Evolutionary conservation across 1,284 basidiomycete genomes (phyloP), one percentile per base, ranked within the genome.

Genomic region (Ustilago tritici): DNA sequence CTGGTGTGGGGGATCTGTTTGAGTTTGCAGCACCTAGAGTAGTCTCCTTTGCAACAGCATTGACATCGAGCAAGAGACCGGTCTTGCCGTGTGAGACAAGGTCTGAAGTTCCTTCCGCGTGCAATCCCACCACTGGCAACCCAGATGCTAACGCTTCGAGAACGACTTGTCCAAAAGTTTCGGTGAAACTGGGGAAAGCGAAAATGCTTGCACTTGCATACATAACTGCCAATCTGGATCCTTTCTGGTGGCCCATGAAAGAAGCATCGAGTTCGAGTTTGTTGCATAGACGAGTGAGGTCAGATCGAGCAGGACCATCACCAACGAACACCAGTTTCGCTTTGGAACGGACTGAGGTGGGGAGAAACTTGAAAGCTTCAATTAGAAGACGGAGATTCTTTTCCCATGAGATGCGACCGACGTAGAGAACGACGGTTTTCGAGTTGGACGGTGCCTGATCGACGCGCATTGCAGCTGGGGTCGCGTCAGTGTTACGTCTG

Each of bases 361-460:
- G 79, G 4, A 89, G 82, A 6, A 84, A 69, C 6, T 81, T 76
- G 78, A 89, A 89, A 1, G 89, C 88, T 56, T 88, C 86, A 56
- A 90, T 87, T 6, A 90, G 85, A 7, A 90, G 87, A n/a, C 88
- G 86, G 3, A 90, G 87, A 79, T 90, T 90, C 85, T 90, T 90
- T 82, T 90, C 90, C 88, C 89, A 90, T 3, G 88, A 89, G 50
- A 88, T 84, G 23, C 87, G 83, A 31, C 87, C 87, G 61, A 87
- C 87, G 71, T 87, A 88, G 19, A 87, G 86, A 3, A 88, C 76
- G 36, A 87, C 86, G 14, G 76, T 81, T 61, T 79, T 83, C 63
- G 70, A 82, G 75, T 80, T 67, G 15, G n/a, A 38, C 2, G 69
- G 54, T 31, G 75, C 73, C 32, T 59, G 61, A 15, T 67, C 68